phyloP scores from a whole-genome alignment of 2,329 filamentous ascomycete species.

The Chaetothyriales sp. region DNA sequence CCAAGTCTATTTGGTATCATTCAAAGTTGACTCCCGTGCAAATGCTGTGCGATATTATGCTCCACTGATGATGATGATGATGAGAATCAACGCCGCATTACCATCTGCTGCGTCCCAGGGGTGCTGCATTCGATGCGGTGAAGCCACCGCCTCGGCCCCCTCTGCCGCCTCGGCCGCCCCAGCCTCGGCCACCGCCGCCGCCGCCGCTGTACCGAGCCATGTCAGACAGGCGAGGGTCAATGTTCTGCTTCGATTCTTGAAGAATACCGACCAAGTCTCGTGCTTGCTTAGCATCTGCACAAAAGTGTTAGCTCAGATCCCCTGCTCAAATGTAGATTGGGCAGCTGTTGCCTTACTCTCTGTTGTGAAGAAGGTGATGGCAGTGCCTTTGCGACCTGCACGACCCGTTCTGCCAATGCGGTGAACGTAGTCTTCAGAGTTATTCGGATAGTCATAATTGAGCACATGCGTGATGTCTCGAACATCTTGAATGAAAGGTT shows the following conservation, averaged over 20 bases:
- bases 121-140: slow-evolving; percentile 44
- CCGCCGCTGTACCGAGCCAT: slow-evolving; percentile 88
- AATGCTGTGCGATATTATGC: not conserved
- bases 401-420: slow-evolving; percentile 72
- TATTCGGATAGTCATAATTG: slow-evolving; percentile 99
- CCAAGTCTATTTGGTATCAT: not conserved
- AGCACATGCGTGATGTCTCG: slow-evolving; percentile 99
- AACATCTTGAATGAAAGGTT: slow-evolving; percentile 88
- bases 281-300: slow-evolving; percentile 73
- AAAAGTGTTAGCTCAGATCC: slow-evolving; percentile 5
- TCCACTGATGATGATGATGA: not conserved
- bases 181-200: slow-evolving; percentile 52
- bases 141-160: slow-evolving; percentile 40
- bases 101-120: slow-evolving; percentile 43
- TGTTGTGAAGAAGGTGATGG: slow-evolving; percentile 97
- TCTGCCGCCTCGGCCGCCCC: slow-evolving; percentile 52
- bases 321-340: not conserved
- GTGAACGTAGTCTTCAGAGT: slow-evolving; percentile 79
- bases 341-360: slow-evolving; percentile 71
- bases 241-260: slow-evolving; percentile 91
- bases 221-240: slow-evolving; percentile 87
- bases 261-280: slow-evolving; percentile 90
- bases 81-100: slow-evolving; percentile 22
- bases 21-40: not conserved
- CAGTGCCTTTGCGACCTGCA: slow-evolving; percentile 79